Evolutionary conservation across 2,329 filamentous ascomycete species (phyloP).

Genomic region (Botryotinia calthae): DNA sequence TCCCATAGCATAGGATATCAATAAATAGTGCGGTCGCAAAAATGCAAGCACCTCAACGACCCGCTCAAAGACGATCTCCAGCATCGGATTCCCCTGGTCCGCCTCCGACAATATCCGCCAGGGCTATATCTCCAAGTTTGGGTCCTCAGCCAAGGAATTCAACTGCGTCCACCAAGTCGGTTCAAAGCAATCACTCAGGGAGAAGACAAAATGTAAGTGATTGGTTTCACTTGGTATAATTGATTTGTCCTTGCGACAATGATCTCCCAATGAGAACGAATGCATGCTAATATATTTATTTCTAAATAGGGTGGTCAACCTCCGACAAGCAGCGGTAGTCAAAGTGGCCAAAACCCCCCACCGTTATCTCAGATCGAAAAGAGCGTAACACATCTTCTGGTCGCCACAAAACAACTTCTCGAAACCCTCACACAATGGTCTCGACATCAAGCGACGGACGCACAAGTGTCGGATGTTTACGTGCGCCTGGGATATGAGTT

Average conservation of each 20-base stretch:
- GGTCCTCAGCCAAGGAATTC: conserved; percentile 61
- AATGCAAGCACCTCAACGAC: conserved; percentile 57
- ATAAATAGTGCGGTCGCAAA: conserved; percentile 25
- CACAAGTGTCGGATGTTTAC: conserved; percentile 96
- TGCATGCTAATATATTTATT: conserved; percentile 17
- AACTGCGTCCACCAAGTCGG: conserved; percentile 62
- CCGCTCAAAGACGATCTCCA: conserved; percentile 61
- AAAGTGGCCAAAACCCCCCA: conserved; percentile 30
- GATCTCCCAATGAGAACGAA: neutral
- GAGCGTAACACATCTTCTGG: conserved; percentile 94
- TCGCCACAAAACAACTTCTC: conserved; percentile 95
- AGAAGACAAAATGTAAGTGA: conserved; percentile 58
- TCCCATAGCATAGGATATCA: neutral
- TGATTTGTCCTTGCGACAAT: neutral
- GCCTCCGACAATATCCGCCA: conserved; percentile 53
- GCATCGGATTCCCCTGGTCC: conserved; percentile 55
- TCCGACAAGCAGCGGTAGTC: conserved; percentile 26
- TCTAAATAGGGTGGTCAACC: conserved; percentile 25
- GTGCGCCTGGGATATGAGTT: conserved; percentile 97
- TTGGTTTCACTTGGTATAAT: neutral
- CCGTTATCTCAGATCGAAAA: conserved; percentile 92
- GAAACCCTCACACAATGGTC: conserved; percentile 99
- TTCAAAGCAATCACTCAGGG: conserved; percentile 47
- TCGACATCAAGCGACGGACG: conserved; percentile 84
- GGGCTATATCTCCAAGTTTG: conserved; percentile 56